Percentiles rank a stretch among this genome's conserved stretches.
phyloP scores from a whole-genome alignment of 176 grass and related monocot species.

The Aegilops bicornis region DNA sequence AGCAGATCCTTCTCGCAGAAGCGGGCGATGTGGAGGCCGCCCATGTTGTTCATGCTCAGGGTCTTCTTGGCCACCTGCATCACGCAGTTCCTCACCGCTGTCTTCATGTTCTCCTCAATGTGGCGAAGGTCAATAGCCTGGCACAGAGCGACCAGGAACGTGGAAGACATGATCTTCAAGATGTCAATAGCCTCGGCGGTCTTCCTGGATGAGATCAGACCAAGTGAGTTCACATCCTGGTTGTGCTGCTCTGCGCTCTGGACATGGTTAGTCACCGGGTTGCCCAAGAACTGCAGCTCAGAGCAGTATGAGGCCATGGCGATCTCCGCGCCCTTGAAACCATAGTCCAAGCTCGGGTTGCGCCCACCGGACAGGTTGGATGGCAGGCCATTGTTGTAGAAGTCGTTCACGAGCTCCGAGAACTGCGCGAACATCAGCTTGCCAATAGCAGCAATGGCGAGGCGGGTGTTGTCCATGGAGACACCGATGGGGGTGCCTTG shows the following conservation, averaged over 20 bases:
- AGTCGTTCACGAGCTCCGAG: conserved; percentile 93
- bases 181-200: conserved; percentile 85
- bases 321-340: conserved; percentile 92
- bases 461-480: conserved; percentile 94
- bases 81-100: conserved; percentile 69
- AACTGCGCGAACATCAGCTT: conserved; percentile 98
- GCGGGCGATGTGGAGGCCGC: conserved; percentile 65
- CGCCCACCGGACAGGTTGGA: conserved; percentile 87
- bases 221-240: conserved; percentile 94
- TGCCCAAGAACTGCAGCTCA: conserved; percentile 87
- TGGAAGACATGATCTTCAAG: conserved; percentile 86
- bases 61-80: conserved; percentile 70
- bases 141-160: conserved; percentile 74
- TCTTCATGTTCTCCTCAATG: conserved; percentile 85
- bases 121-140: conserved; percentile 85
- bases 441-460: conserved; percentile 80
- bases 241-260: conserved; percentile 99
- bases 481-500: conserved; percentile 94
- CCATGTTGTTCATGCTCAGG: conserved; percentile 52
- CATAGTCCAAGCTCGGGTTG: conserved; percentile 94
- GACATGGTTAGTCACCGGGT: conserved; percentile 94
- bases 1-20: conserved; percentile 83
- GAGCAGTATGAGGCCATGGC: conserved; percentile 98
- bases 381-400: conserved; percentile 93
- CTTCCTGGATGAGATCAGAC: conserved; percentile 89